phyloP scores from a whole-genome alignment of 495 filamentous ascomycete genomes.

The Polyplosphaeria fusca region DNA sequence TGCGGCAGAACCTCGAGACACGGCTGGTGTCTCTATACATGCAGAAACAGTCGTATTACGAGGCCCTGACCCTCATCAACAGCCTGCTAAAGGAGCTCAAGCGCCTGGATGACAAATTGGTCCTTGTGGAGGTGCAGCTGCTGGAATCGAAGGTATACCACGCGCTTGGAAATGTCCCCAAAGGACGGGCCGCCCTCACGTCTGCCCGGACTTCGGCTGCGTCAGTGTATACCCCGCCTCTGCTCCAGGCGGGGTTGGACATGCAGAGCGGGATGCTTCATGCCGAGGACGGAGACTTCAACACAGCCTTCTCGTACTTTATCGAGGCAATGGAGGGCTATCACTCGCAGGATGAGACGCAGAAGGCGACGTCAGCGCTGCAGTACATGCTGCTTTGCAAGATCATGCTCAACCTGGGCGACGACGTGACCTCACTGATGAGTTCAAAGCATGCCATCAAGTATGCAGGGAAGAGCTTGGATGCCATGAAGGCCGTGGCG shows the following conservation, averaged over 20 bases:
- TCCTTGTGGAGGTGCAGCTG: constrained; percentile 97
- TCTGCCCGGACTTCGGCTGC: constrained; percentile 91
- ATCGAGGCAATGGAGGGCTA: constrained; percentile 98
- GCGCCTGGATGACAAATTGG: constrained; percentile 95
- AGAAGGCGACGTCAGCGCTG: constrained; percentile 81
- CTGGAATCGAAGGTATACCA: constrained; percentile 96
- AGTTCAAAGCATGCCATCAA: constrained; percentile 91
- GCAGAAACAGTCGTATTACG: constrained; percentile 93
- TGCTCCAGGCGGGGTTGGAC: constrained; percentile 91
- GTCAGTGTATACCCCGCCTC: constrained; percentile 92
- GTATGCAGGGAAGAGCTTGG: constrained; percentile 88
- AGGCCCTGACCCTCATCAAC: constrained; percentile 95
- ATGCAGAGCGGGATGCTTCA: constrained; percentile 99
- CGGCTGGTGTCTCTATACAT: constrained; percentile 91
- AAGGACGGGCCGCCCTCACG: constrained; percentile 91
- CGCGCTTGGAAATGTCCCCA: constrained; percentile 92
- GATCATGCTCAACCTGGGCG: constrained; percentile 95
- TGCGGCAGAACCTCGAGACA: constrained; percentile 96
- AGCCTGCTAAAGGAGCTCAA: constrained; percentile 91
- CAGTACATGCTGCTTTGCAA: constrained; percentile 99
- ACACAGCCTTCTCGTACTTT: constrained; percentile 97
- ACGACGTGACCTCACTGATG: constrained; percentile 92
- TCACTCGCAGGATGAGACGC: constrained; percentile 81
- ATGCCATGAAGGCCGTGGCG: constrained; percentile 98
- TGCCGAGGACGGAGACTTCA: constrained; percentile 98